A percentile compares a stretch with the other conserved stretches of the same genome.
Conservation (phyloP, 2,329 filamentous ascomycete species). For the Dothideomycetidae sp. region DNA sequence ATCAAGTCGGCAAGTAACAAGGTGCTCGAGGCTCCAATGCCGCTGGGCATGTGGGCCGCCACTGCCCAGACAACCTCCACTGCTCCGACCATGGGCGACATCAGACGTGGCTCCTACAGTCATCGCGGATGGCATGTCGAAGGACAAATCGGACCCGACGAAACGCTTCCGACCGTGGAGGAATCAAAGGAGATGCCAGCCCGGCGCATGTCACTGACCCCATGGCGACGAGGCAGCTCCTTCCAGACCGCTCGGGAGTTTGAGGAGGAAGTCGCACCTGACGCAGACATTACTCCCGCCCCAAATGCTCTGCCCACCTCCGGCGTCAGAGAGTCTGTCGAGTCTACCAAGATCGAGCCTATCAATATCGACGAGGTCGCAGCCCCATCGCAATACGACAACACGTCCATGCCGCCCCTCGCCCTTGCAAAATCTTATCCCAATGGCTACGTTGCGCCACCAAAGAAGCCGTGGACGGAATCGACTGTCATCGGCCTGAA, state of each 20-base stretch:
- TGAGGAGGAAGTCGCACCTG: slow-evolving; percentile 2
- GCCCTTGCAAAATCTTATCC: slow-evolving; percentile 5
- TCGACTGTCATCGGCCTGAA: slow-evolving; percentile 43
- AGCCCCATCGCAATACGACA: background rate
- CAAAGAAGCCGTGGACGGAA: slow-evolving; percentile 39
- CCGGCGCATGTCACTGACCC: background rate
- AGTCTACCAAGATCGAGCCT: background rate
- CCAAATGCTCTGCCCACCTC: slow-evolving; percentile 8
- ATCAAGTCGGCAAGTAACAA: slow-evolving; percentile 7
- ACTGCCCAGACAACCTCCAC: slow-evolving; percentile 27
- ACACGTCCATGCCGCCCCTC: slow-evolving; percentile 2
- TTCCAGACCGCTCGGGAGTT: slow-evolving; percentile 10
- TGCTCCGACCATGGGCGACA: slow-evolving; percentile 30
- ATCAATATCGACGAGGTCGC: slow-evolving; percentile 1
- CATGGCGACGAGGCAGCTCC: slow-evolving; percentile 12
- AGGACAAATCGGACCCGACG: slow-evolving; percentile 8
- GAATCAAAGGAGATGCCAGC: slow-evolving; percentile 6
- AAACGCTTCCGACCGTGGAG: slow-evolving; percentile 6
- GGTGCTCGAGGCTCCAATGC: slow-evolving; percentile 17
- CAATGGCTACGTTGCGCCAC: slow-evolving; percentile 30
- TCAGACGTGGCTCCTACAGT: slow-evolving; percentile 21
- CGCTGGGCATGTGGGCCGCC: slow-evolving; percentile 32
- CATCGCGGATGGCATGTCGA: slow-evolving; percentile 11
- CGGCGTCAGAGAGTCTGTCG: slow-evolving; percentile 3
- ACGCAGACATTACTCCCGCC: slow-evolving; percentile 7